Conservation (phyloP, 1,284 basidiomycete species). For the Cutaneotrichosporon cyanovorans region DNA sequence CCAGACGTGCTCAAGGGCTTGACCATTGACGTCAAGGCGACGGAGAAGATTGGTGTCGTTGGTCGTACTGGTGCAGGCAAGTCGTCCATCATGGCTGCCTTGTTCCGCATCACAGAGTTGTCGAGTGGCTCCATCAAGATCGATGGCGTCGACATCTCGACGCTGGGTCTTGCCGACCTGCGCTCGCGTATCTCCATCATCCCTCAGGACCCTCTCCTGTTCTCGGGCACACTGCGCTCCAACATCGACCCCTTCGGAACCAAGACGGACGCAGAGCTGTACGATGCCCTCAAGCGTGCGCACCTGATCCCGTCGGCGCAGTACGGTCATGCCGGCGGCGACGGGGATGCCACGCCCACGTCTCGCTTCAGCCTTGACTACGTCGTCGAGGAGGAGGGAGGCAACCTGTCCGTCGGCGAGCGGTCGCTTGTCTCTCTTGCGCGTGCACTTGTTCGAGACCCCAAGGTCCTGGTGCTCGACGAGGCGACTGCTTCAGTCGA, state of each 20-base stretch:
- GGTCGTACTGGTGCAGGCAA: slow-evolving; percentile 55
- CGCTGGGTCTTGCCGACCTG: slow-evolving; percentile 51
- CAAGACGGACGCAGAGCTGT: slow-evolving; percentile 66
- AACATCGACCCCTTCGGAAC: slow-evolving; percentile 67
- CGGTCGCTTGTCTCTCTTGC: slow-evolving; percentile 62
- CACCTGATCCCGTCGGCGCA: slow-evolving; percentile 53
- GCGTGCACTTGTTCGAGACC: slow-evolving; percentile 54
- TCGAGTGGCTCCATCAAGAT: slow-evolving; percentile 45
- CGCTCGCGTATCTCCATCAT: slow-evolving; percentile 57
- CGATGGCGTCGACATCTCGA: slow-evolving; percentile 47
- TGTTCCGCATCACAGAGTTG: slow-evolving; percentile 49
- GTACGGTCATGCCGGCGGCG: slow-evolving; percentile 8
- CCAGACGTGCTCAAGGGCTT: slow-evolving; percentile 56
- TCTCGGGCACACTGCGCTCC: slow-evolving; percentile 53
- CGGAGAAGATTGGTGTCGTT: slow-evolving; percentile 53
- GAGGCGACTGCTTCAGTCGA: slow-evolving; percentile 52
- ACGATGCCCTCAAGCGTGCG: slow-evolving; percentile 72
- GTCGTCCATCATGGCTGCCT: slow-evolving; percentile 51
- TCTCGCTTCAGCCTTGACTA: slow-evolving; percentile 70
- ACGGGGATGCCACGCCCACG: slow-evolving; percentile 21
- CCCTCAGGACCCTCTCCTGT: slow-evolving; percentile 70
- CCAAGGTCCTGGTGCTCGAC: slow-evolving; percentile 57
- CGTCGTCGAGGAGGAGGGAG: slow-evolving; percentile 74
- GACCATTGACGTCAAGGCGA: slow-evolving; percentile 46
- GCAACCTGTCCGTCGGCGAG: slow-evolving; percentile 64